Evolutionary conservation across 805 yeast genomes (phyloP), one percentile per base, ranked within the genome.

Genomic region (Blastobotrys attinorum): DNA sequence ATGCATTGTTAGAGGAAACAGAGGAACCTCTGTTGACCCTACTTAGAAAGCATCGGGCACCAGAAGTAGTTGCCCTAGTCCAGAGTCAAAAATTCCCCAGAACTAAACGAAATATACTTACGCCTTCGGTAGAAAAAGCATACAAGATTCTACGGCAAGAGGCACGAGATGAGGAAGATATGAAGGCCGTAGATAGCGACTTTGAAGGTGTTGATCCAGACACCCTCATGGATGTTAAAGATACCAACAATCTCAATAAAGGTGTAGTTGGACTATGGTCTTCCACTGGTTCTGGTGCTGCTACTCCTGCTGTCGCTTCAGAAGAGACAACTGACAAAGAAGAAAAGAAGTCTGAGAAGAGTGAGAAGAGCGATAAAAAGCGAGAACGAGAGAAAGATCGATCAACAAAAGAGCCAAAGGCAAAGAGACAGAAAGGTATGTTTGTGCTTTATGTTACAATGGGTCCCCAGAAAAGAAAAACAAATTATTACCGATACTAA

Each of bases 201-300:
- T 61, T 62, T 25, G 71, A 69, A 36, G 62, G 51, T 7, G 23
- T 50, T 5, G 59, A 66, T 21, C 68, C 61, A 6, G 67, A 68
- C 16, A 75, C 75, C 20, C 52, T 86, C 45, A 77, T 85, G 84
- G 77, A 74, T 2, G 86, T 75, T 3, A 39, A 49, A 29, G 61
- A 84, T 45, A 59, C 70, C 2, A 89, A 89, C 54, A 66, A 73
- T 3, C 72, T 87, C 65, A 90, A 90, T 60, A 85, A 81, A 56
- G 76, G 82, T 17, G 82, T 89, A 2, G 83, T 83, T 0, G 71
- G 77, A 16, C 60, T 78, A 39, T 89, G 97, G 96, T 52, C 15
- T 13, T 21, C 20, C 10, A 31, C 58, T 17, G 53, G 49, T 22
- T 52, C 58, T 2, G 50, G 51, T 2, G 55, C 57, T 22, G 17